phyloP scores from a whole-genome alignment of 441 rosid species.

The Populus hybrid region DNA sequence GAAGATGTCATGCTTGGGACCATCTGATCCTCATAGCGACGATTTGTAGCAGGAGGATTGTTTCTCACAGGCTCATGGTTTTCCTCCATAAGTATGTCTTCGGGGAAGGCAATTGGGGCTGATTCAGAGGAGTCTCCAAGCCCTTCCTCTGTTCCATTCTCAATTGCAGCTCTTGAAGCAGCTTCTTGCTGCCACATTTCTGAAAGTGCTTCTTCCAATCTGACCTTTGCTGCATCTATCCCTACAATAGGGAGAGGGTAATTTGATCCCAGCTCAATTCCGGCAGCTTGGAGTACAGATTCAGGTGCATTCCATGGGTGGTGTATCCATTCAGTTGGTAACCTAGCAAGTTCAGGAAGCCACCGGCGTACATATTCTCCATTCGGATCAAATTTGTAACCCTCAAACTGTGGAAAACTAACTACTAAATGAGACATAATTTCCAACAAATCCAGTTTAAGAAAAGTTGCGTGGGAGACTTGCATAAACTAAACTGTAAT shows the following conservation, averaged over 20 bases:
- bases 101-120: constrained; percentile 62
- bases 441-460: not conserved
- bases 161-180: constrained; percentile 87
- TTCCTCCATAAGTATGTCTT: constrained; percentile 83
- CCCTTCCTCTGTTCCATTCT: constrained; percentile 94
- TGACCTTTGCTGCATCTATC: constrained; percentile 76
- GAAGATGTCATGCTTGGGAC: constrained; percentile 92
- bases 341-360: constrained; percentile 96
- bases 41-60: constrained; percentile 34
- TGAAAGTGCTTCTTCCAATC: constrained; percentile 82
- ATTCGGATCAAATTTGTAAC: constrained; percentile 84
- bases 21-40: constrained; percentile 86
- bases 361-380: constrained; percentile 96
- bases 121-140: constrained; percentile 88
- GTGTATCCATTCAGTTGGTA: constrained; percentile 99
- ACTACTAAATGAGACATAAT: constrained; percentile 10
- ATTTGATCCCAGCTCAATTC: constrained; percentile 93
- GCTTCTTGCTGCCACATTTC: constrained; percentile 96
- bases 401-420: constrained; percentile 61
- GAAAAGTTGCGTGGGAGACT: constrained; percentile 7
- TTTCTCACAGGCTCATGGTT: constrained; percentile 56
- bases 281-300: constrained; percentile 88
- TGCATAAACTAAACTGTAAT: not conserved
- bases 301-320: constrained; percentile 99
- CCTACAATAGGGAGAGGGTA: constrained; percentile 86